phyloP scores from a whole-genome alignment of 768 basidiomycete genomes.

The Cystofilobasidium ferigula region DNA sequence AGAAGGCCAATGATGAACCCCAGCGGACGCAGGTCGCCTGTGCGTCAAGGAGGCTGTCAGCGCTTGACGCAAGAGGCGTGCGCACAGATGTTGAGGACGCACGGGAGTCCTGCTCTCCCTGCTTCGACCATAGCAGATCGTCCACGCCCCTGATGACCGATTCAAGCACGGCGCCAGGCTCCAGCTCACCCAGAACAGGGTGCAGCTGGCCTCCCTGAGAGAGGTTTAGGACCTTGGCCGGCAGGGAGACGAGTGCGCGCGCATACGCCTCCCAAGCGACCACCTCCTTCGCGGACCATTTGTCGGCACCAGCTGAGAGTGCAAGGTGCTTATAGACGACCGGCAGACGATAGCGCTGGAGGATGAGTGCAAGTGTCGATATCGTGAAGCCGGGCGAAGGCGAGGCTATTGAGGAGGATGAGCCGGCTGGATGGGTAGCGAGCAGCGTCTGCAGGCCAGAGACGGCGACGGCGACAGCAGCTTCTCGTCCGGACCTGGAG shows the following conservation, averaged over 20 bases:
- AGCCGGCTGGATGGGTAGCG: no score
- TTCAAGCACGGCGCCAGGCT: slow-evolving; percentile 27
- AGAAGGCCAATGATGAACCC: slow-evolving; percentile 46
- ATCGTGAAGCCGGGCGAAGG: neutral
- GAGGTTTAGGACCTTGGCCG: slow-evolving; percentile 68
- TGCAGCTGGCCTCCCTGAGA: slow-evolving; percentile 42
- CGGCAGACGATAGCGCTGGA: slow-evolving; percentile 59
- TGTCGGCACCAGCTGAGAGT: neutral
- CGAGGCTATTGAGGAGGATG: no score
- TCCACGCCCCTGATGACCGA: slow-evolving; percentile 1
- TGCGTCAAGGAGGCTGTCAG: slow-evolving; percentile 47
- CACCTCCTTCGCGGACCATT: slow-evolving; percentile 9
- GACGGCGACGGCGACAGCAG: slow-evolving; percentile 35
- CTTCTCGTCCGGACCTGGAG: slow-evolving; percentile 46
- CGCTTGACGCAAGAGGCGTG: slow-evolving; percentile 39
- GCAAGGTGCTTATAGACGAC: slow-evolving; percentile 52
- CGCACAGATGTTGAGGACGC: slow-evolving; percentile 13
- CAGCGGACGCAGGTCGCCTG: slow-evolving; percentile 41
- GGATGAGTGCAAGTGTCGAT: slow-evolving; percentile 38
- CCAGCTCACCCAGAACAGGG: slow-evolving; percentile 44
- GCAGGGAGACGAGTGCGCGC: slow-evolving; percentile 53
- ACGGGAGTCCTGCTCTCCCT: neutral
- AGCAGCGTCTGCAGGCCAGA: slow-evolving; percentile 52
- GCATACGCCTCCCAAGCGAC: slow-evolving; percentile 65
- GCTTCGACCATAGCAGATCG: neutral